Conservation (phyloP, 2,329 filamentous ascomycete species). For the Microcyclosporella mali region DNA sequence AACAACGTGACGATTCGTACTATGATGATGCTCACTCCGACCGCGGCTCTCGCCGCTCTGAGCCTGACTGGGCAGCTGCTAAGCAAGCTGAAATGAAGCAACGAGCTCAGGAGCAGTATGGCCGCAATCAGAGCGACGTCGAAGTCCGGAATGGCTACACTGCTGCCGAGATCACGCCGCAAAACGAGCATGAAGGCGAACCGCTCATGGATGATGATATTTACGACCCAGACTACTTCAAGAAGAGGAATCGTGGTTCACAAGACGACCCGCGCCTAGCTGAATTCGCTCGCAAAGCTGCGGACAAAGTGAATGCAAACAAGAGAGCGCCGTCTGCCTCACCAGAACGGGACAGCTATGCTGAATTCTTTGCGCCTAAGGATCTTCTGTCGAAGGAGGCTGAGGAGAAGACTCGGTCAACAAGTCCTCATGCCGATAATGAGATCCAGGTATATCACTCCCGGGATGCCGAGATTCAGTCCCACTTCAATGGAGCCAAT, state of each 20-base stretch:
- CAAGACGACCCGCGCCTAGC: slow-evolving; percentile 16
- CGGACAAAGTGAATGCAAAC: slow-evolving; percentile 38
- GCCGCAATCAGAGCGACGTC: slow-evolving; percentile 5
- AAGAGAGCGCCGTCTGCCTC: slow-evolving; percentile 37
- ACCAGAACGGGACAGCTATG: slow-evolving; percentile 23
- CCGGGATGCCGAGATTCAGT: slow-evolving; percentile 26
- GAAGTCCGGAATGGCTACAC: slow-evolving; percentile 15
- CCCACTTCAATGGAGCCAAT: slow-evolving; percentile 11
- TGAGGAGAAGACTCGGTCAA: slow-evolving; percentile 33
- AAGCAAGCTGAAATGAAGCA: slow-evolving; percentile 8
- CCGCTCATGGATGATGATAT: slow-evolving; percentile 42
- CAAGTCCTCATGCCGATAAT: slow-evolving; percentile 39
- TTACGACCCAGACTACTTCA: slow-evolving; percentile 42
- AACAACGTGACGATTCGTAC: slow-evolving; percentile 13
- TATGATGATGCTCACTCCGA: slow-evolving; percentile 7
- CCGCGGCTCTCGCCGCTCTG: background rate
- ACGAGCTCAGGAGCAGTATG: slow-evolving; percentile 13
- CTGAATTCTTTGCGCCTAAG: slow-evolving; percentile 44
- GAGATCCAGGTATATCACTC: slow-evolving; percentile 40
- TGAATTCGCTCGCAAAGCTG: slow-evolving; percentile 29
- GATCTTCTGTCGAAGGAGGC: slow-evolving; percentile 39
- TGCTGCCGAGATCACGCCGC: slow-evolving; percentile 24
- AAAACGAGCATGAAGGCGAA: slow-evolving; percentile 31
- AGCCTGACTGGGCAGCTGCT: background rate
- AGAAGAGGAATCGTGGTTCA: slow-evolving; percentile 24